Evolutionary conservation across 2,329 filamentous ascomycete genomes (phyloP), one percentile per base, ranked within the genome.

Genomic region (Pyrenochaeta sp.): DNA sequence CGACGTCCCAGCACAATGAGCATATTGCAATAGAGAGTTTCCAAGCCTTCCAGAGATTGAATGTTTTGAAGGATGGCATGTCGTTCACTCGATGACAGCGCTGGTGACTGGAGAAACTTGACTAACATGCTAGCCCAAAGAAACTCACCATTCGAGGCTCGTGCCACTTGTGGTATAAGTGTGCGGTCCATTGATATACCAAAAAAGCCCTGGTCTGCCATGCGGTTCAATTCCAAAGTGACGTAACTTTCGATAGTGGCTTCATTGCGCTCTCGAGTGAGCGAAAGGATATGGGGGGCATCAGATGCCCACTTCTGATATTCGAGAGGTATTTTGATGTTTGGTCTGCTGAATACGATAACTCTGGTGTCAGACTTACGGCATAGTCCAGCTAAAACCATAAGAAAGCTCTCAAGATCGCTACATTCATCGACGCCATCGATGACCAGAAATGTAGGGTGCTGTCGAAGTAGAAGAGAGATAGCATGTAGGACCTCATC

Each of bases 131-230:
- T 60, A 2, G 66, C 66, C 70, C 69, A 72, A 7, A 72, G 52
- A 44, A 73, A 72, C n/a, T 61, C 50, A 6, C 70, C 69, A 21
- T 66, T 56, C n/a, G 66, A 56, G 36, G 44, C 45, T 14, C 48
- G 43, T 10, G 66, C 60, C 12, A 69, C 45, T 9, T 58, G 33
- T 7, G 55, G 21, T 23, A 71, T 64, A 2, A 66, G 45, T 1
- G 47, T 47, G n/a, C 61, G 62, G 37, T 71, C 63, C 61, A 71
- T 64, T 2, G 45, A 63, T 31, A 68, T 67, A 1, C 66, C 68
- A 43, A 71, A 72, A 47, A 59, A 72, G 5, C 70, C 70, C 52
- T 69, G 63, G 29, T 69, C 61, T 11, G 66, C 67, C 51, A 73
- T 58, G 7, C 52, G 56, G 20, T 59, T 57, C n/a, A 73, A 46